phyloP scores from a whole-genome alignment of 805 yeast genomes.

The Teunomyces pallodes region DNA sequence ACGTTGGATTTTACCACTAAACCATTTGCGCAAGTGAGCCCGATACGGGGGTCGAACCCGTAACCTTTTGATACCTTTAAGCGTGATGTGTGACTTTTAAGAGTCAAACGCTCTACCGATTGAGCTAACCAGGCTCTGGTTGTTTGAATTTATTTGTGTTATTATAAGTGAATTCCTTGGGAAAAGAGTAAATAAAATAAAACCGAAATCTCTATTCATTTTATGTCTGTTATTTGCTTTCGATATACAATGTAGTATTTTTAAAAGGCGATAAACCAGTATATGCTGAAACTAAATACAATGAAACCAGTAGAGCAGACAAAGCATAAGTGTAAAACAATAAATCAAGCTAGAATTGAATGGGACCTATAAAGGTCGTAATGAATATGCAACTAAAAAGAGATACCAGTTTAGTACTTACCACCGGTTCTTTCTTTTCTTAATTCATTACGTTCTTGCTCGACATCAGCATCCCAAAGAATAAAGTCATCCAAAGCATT shows the following conservation, averaged over 20 bases:
- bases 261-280: background rate
- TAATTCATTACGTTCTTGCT: slow-evolving; percentile 63
- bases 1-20: slow-evolving; percentile 2
- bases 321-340: slow-evolving; percentile 1
- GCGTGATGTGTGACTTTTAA: slow-evolving; percentile 6
- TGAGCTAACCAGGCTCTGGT: slow-evolving; percentile 24
- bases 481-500: slow-evolving; percentile 92
- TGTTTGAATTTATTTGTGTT: background rate
- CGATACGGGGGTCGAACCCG: slow-evolving; percentile 38
- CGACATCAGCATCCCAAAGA: slow-evolving; percentile 78
- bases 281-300: slow-evolving; percentile 3
- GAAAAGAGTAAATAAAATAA: no score
- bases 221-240: background rate
- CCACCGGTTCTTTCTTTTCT: slow-evolving; percentile 69
- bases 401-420: slow-evolving; percentile 42
- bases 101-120: slow-evolving; percentile 30
- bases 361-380: background rate
- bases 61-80: slow-evolving; percentile 25
- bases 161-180: no score
- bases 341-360: slow-evolving; percentile 4
- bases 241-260: background rate
- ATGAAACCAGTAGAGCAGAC: background rate
- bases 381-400: background rate
- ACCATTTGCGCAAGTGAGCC: slow-evolving; percentile 16
- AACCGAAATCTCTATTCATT: no score